phyloP scores from a whole-genome alignment of 345 rosid genomes.

The Arabidopsis arenosa region DNA sequence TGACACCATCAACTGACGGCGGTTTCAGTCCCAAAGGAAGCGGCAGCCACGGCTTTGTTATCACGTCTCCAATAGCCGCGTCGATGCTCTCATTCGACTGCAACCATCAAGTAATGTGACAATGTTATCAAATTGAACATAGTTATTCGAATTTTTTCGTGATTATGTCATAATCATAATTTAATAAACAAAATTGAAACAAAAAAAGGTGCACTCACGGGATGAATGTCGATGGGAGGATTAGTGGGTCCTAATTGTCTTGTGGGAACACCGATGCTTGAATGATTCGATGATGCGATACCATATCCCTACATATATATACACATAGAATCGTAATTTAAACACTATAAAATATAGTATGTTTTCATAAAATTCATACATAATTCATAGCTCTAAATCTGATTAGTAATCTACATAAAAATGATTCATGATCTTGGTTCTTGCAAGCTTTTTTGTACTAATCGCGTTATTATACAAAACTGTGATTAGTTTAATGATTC shows the following conservation, averaged over 20 bases:
- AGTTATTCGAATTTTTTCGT: neutral
- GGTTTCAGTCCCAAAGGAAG: slow-evolving; percentile 84
- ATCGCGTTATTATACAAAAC: neutral
- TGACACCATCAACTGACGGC: slow-evolving; percentile 68
- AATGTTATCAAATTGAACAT: neutral
- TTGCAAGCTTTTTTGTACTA: neutral
- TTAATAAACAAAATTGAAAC: neutral
- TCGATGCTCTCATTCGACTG: slow-evolving; percentile 81
- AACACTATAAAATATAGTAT: neutral
- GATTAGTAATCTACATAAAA: neutral
- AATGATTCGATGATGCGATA: slow-evolving; percentile 36
- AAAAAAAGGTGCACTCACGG: slow-evolving; percentile 56
- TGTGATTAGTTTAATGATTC: neutral
- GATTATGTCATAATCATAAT: neutral
- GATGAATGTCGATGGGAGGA: slow-evolving; percentile 63
- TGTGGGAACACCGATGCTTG: slow-evolving; percentile 51
- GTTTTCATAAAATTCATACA: neutral
- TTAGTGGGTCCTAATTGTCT: slow-evolving; percentile 52
- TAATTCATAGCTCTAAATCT: neutral
- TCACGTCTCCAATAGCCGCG: slow-evolving; percentile 72
- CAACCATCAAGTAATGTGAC: slow-evolving; percentile 16
- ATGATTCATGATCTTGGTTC: neutral
- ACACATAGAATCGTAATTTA: neutral
- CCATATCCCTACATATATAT: slow-evolving; percentile 43
- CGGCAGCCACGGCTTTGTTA: slow-evolving; percentile 81